These are phyloP conservation scores for Penicillium sumatraense DNA, from an alignment of 2,329 filamentous ascomycete species.

Conservation along the genomic window DNA sequence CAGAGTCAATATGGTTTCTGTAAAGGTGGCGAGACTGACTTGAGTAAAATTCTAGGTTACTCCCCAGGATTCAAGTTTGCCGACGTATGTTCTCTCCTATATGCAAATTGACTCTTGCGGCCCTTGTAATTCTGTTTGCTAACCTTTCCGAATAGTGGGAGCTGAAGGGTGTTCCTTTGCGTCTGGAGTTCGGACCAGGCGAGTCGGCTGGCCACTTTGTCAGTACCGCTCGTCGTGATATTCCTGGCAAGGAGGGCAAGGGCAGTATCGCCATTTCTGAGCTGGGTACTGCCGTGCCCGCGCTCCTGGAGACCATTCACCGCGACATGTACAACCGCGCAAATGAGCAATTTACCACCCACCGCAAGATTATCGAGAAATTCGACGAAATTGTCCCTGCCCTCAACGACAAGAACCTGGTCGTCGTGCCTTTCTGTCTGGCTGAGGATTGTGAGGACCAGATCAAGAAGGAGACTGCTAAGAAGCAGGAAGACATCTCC, in stretches of 20 bases:
- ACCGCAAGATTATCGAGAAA: constrained; percentile 78
- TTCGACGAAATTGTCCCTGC: constrained; percentile 93
- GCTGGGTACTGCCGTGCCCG: constrained; percentile 73
- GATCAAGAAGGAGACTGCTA: constrained; percentile 90
- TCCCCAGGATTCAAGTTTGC: constrained; percentile 91
- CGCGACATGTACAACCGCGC: constrained; percentile 78
- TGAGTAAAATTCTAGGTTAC: constrained; percentile 13
- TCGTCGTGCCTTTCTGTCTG: constrained; percentile 88
- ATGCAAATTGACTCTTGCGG: neutral
- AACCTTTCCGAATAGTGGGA: constrained; percentile 65
- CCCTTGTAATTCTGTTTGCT: neutral
- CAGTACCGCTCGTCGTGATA: constrained; percentile 84
- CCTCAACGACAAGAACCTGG: constrained; percentile 89
- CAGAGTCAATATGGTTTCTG: too few species aligned
- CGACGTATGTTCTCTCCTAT: neutral
- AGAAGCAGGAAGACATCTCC: constrained; percentile 59
- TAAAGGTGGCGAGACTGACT: neutral
- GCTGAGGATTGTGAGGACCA: constrained; percentile 85
- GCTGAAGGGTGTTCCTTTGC: constrained; percentile 89
- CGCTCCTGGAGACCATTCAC: constrained; percentile 88
- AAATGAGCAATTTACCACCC: constrained; percentile 74
- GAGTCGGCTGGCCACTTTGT: constrained; percentile 86
- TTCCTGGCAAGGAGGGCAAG: constrained; percentile 69
- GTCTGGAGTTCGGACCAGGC: constrained; percentile 94
- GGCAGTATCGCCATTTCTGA: constrained; percentile 76